Conservation (phyloP, 257 asterid genomes). For the Solanum sitiens region DNA sequence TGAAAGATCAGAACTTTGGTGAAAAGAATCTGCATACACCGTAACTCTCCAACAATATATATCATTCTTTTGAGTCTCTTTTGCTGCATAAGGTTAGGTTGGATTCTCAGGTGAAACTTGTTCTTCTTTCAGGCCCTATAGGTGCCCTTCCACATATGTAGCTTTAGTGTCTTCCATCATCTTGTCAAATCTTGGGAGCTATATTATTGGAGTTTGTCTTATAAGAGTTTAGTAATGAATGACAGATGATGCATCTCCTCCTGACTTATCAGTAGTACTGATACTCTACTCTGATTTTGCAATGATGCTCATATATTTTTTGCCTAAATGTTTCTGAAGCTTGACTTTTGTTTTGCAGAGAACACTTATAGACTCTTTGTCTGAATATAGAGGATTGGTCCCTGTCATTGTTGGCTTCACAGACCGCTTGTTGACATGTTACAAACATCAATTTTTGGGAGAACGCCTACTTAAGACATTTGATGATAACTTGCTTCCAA, state of each 20-base stretch:
- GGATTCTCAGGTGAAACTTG: not conserved
- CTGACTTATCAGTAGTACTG: conserved; percentile 1
- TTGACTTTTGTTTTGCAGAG: conserved; percentile 29
- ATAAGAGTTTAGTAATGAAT: not conserved
- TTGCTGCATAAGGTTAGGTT: not conserved
- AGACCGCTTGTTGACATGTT: conserved; percentile 73
- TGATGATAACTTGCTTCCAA: conserved; percentile 60
- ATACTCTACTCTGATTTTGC: conserved; percentile 12
- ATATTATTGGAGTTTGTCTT: not conserved
- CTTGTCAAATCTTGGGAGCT: not conserved
- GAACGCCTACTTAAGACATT: conserved; percentile 66
- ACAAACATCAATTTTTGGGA: conserved; percentile 67
- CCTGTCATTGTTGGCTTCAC: conserved; percentile 57
- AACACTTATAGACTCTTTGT: conserved; percentile 50
- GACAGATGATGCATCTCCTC: not conserved
- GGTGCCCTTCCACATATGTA: not conserved
- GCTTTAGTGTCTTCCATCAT: not conserved
- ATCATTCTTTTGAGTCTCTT: not conserved
- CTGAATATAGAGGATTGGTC: conserved; percentile 62
- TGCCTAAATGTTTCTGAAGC: not conserved
- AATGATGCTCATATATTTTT: not conserved
- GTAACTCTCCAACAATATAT: not conserved
- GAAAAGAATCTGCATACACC: not conserved
- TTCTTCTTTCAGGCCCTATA: not conserved
- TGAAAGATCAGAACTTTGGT: not conserved